Base-by-base conservation (phyloP, 1,284 basidiomycete species). In the Xanthoconium separans region DNA sequence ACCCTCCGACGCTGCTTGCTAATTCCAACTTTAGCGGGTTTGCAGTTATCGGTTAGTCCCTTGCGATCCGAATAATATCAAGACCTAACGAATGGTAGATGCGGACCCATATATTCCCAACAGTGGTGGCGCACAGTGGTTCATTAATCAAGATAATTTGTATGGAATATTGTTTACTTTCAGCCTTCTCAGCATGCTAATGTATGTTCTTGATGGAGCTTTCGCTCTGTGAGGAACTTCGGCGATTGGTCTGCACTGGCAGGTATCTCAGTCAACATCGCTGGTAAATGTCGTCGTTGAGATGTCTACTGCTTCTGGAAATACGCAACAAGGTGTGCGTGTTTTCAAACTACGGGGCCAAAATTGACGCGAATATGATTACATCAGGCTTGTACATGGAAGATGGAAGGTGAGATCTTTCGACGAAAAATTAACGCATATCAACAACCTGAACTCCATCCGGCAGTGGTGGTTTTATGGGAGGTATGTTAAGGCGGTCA, bases 201-300 rank as follows among this genome's bases (percentile, higher is more conserved):
- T 40, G 53, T 49, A 6, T 16, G 6, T 33, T 24, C 9, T 29
- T 16, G 3, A 36, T 44, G 12, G 34, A 68, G 68, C 66, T 78
- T 73, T 61, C 75, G 75, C 43, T 75, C 77, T 7, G 72, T 79
- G 27, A 71, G 78, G 36, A 80, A 80, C 65, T 66, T 61, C 73
- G 3, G 86, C 79, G 12, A 85, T 81, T 29, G 87, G 84, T 29
- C 73, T 89, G 36, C 87, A 91, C 57, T 90, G 88, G 82, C 87
- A 91, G 69, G 85, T 91, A 20, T 81, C 89, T 6, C 89, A 92
- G 65, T 81, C 86, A 1, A 92, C 89, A 0, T 87, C 85, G 2
- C 72, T 93, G 43, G 77, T 83, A 50, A 78, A 81, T 58, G 68
- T 79, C 51, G 72, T 77, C 47, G 75, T 82, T 55, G 70, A 77